These are phyloP conservation scores for Phoenix roebelenii DNA, from an alignment of 176 grass and related monocot species.

Conservation along the genomic window DNA sequence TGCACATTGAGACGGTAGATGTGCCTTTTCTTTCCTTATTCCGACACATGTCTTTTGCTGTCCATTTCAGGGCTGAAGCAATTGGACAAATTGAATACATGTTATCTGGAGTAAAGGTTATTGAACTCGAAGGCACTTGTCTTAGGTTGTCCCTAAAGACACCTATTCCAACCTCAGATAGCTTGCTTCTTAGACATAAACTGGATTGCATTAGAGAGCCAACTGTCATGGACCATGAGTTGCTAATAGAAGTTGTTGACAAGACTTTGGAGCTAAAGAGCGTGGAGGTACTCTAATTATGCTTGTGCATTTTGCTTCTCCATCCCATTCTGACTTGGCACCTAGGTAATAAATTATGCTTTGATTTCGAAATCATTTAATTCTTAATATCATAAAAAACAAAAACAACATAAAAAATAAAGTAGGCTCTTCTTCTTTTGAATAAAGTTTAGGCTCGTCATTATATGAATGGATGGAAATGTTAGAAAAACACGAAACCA, in stretches of 20 bases:
- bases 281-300: conserved; percentile 44
- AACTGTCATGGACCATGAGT: conserved; percentile 58
- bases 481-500: no score
- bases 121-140: conserved; percentile 54
- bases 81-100: conserved; percentile 37
- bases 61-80: conserved; percentile 42
- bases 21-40: not conserved
- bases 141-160: conserved; percentile 43
- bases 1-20: no score
- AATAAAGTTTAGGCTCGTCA: no score
- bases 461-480: no score
- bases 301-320: not conserved
- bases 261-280: conserved; percentile 59
- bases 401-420: no score
- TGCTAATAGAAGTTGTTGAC: conserved; percentile 63
- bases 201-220: conserved; percentile 43
- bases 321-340: no score
- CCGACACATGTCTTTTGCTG: conserved; percentile 11
- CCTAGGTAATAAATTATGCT: no score
- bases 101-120: conserved; percentile 52
- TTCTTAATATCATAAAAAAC: no score
- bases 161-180: conserved; percentile 31
- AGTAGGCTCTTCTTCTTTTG: no score
- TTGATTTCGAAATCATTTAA: no score
- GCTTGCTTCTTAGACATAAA: conserved; percentile 39